A percentile compares a stretch with the other conserved stretches of the same genome.
Conservation (phyloP, 345 rosid genomes). For the Syzygium aromaticum region DNA sequence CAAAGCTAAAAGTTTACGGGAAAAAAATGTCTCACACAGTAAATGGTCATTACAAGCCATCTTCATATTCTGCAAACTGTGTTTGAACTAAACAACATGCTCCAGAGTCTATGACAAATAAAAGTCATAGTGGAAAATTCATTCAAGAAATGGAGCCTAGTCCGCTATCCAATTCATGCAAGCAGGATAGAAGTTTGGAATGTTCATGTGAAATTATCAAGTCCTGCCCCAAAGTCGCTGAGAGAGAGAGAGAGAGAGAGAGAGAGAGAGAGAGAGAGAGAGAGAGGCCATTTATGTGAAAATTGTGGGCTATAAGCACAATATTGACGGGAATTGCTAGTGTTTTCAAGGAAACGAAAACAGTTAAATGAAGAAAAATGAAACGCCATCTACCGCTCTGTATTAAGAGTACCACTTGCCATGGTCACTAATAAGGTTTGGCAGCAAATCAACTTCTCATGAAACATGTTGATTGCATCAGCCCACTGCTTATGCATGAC, state of each 20-base stretch:
- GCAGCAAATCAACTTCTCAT: conserved; percentile 66
- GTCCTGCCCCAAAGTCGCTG: not conserved
- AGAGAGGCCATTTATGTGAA: not conserved
- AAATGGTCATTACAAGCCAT: too few relatives aligned
- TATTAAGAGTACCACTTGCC: conserved; percentile 35
- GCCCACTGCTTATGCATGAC: conserved; percentile 85
- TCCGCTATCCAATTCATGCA: not conserved
- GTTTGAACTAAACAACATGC: too few relatives aligned
- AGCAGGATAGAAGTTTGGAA: not conserved
- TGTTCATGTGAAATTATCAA: not conserved
- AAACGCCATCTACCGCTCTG: not conserved
- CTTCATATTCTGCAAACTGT: too few relatives aligned
- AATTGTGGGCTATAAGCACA: not conserved
- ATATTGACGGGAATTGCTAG: not conserved
- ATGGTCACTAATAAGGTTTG: conserved; percentile 59
- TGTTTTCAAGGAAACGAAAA: not conserved
- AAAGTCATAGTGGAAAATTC: too few relatives aligned
- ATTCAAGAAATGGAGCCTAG: not conserved
- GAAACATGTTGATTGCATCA: conserved; percentile 70
- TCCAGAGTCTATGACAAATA: not conserved
- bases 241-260: not conserved
- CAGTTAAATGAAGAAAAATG: too few relatives aligned
- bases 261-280: not conserved
- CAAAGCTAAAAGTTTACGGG: too few relatives aligned
- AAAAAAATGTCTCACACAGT: too few relatives aligned